These are phyloP conservation scores for Pholiota molesta DNA, from an alignment of 768 basidiomycete species.

Conservation along the genomic window DNA sequence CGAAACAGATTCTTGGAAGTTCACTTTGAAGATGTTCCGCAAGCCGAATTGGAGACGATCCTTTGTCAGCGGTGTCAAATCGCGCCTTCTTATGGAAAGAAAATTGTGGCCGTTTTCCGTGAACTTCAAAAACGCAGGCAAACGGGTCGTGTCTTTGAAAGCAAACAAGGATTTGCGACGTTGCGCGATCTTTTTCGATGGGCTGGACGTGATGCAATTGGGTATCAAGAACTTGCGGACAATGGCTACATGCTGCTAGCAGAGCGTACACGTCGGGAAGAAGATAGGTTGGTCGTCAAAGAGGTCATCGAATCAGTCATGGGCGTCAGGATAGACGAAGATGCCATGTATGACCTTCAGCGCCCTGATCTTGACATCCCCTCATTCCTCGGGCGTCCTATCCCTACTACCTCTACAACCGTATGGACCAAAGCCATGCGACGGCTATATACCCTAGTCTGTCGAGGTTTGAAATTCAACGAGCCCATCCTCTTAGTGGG, in stretches of 20 bases:
- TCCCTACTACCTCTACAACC: conserved; percentile 53
- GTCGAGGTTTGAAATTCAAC: conserved; percentile 84
- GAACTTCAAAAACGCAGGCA: conserved; percentile 94
- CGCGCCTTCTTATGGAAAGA: conserved; percentile 90
- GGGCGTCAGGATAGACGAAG: conserved; percentile 83
- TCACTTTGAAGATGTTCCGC: conserved; percentile 96
- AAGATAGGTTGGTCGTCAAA: conserved; percentile 89
- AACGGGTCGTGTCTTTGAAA: conserved; percentile 91
- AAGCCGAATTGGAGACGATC: conserved; percentile 90
- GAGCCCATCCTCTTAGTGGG: conserved; percentile 96
- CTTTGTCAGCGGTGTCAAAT: conserved; percentile 91
- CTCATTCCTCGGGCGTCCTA: conserved; percentile 56
- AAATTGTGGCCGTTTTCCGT: conserved; percentile 89
- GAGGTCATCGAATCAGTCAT: conserved; percentile 90
- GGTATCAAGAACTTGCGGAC: conserved; percentile 91
- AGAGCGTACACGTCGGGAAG: conserved; percentile 81
- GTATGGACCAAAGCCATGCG: conserved; percentile 96
- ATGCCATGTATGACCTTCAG: conserved; percentile 63
- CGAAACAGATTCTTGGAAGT: conserved; percentile 97
- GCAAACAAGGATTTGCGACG: conserved; percentile 96
- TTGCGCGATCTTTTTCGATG: conserved; percentile 96
- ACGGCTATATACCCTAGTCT: conserved; percentile 81
- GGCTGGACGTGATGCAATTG: conserved; percentile 88
- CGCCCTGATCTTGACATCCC: conserved; percentile 41
- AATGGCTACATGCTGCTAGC: conserved; percentile 98